A percentile compares a stretch with the other conserved stretches of the same genome.
These are phyloP conservation scores for Neodidymelliopsis sp. DNA, from an alignment of 2,329 filamentous ascomycete genomes.

Conservation along the genomic window DNA sequence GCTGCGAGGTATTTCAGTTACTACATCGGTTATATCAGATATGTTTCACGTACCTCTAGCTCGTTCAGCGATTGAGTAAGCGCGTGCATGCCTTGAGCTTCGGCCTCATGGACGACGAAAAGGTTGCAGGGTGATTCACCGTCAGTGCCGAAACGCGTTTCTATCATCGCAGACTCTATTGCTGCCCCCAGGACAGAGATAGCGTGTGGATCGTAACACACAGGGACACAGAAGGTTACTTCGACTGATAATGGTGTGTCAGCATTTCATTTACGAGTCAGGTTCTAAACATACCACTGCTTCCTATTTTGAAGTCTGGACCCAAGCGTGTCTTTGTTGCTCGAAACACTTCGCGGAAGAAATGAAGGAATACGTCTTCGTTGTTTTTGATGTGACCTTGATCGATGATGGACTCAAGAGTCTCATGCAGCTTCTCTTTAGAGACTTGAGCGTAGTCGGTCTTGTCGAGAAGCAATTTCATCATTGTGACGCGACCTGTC, in stretches of 20 bases:
- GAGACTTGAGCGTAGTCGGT: conserved; percentile 1
- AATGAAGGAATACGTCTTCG: conserved; percentile 10
- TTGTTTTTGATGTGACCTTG: conserved; percentile 11
- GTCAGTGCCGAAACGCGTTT: conserved; percentile 7
- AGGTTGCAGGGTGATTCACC: conserved; percentile 6
- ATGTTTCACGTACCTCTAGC: not conserved
- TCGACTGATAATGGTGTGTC: conserved; percentile 11
- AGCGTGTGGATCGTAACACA: conserved; percentile 18
- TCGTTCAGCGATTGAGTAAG: conserved; percentile 1
- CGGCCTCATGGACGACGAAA: conserved; percentile 29
- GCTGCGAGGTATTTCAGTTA: not conserved
- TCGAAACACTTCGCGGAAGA: conserved; percentile 7
- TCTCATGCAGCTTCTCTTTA: not conserved
- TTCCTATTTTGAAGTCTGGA: not conserved
- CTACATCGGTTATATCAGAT: not conserved
- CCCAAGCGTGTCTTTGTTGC: not conserved
- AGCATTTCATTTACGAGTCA: not conserved
- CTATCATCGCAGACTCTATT: conserved; percentile 18
- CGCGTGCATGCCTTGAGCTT: conserved; percentile 24
- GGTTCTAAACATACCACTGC: conserved; percentile 1
- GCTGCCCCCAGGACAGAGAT: conserved; percentile 9
- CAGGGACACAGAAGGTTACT: conserved; percentile 20
- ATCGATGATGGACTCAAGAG: not conserved
- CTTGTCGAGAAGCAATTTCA: conserved; percentile 19
- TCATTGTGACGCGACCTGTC: conserved; percentile 1